Evolutionary conservation across 2,329 filamentous ascomycete species (phyloP).

Genomic region (Coniochaeta hoffmannii): DNA sequence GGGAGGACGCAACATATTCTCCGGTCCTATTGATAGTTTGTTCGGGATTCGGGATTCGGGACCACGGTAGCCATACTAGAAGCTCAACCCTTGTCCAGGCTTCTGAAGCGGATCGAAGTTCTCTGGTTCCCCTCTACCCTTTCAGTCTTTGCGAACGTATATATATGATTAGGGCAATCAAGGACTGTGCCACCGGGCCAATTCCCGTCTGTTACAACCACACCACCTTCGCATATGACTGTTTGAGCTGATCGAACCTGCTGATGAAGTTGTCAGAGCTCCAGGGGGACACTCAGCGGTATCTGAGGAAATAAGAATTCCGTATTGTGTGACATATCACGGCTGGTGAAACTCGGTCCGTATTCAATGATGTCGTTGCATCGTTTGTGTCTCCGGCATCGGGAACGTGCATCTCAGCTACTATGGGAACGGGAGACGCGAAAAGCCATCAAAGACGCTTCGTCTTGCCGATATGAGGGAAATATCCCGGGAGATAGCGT

Average conservation of each 20-base stretch:
- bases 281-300: too few relatives aligned
- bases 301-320: too few relatives aligned
- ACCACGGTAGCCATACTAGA: background rate
- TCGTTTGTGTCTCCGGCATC: background rate
- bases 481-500: background rate
- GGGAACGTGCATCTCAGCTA: slow-evolving; percentile 4
- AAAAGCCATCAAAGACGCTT: background rate
- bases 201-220: too few relatives aligned
- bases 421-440: slow-evolving; percentile 4
- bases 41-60: too few relatives aligned
- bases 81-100: background rate
- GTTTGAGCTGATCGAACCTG: too few relatives aligned
- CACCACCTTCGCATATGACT: too few relatives aligned
- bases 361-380: background rate
- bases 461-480: background rate
- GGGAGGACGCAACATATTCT: background rate
- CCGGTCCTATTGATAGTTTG: background rate
- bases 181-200: too few relatives aligned
- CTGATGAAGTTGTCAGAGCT: too few relatives aligned
- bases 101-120: background rate
- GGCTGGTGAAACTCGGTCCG: background rate
- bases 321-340: background rate
- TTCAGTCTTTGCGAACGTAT: too few relatives aligned
- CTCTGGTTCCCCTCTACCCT: background rate
- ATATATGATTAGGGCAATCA: too few relatives aligned